Conservation (phyloP, 805 yeast species). For the Diddensiella caesifluorescens region DNA sequence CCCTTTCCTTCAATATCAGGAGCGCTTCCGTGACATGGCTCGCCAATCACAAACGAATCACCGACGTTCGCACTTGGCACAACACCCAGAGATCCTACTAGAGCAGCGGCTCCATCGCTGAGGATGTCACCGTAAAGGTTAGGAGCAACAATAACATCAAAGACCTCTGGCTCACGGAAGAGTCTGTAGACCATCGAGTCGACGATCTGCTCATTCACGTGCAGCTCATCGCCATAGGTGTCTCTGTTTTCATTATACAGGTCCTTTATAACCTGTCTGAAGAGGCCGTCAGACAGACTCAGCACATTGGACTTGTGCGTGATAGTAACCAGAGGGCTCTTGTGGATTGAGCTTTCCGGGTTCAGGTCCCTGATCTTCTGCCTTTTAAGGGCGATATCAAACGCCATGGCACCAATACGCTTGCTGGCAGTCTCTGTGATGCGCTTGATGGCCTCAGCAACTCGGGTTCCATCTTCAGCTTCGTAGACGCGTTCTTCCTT, state of each 20-base stretch:
- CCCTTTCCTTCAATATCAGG: slow-evolving; percentile 97
- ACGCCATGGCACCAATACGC: slow-evolving; percentile 84
- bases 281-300: slow-evolving; percentile 87
- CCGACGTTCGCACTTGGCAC: slow-evolving; percentile 99
- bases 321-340: slow-evolving; percentile 75
- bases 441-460: slow-evolving; percentile 97
- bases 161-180: slow-evolving; percentile 97
- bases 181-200: slow-evolving; percentile 98
- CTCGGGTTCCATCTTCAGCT: slow-evolving; percentile 74
- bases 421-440: slow-evolving; percentile 83
- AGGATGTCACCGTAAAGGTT: slow-evolving; percentile 96
- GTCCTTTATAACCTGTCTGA: slow-evolving; percentile 77
- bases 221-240: slow-evolving; percentile 50
- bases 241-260: slow-evolving; percentile 55
- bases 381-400: slow-evolving; percentile 89
- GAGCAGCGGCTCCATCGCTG: slow-evolving; percentile 93
- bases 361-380: slow-evolving; percentile 62
- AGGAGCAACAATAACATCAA: slow-evolving; percentile 98
- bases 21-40: slow-evolving; percentile 99
- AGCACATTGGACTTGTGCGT: slow-evolving; percentile 96
- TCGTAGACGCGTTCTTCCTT: slow-evolving; percentile 81
- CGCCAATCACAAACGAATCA: slow-evolving; percentile 93
- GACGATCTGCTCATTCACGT: slow-evolving; percentile 90
- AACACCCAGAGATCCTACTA: slow-evolving; percentile 95
- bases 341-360: slow-evolving; percentile 33